phyloP scores from a whole-genome alignment of 2,329 filamentous ascomycete genomes.

The Cordyceps militaris region DNA sequence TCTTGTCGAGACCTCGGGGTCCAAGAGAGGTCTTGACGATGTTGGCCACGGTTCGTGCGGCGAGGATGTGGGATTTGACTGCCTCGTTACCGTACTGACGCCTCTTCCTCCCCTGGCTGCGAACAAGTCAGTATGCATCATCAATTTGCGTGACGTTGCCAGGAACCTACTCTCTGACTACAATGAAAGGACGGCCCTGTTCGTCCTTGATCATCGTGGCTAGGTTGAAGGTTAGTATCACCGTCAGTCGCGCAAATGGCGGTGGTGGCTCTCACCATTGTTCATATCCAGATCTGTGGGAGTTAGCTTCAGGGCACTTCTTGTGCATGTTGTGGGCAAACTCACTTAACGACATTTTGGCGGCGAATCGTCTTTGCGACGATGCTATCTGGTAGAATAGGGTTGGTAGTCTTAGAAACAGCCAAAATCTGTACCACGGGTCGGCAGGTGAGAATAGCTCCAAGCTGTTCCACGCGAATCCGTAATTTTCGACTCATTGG shows the following conservation, averaged over 20 bases:
- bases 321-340: neutral
- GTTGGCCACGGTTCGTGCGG: conserved; percentile 90
- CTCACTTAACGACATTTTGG: conserved; percentile 21
- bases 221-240: conserved; percentile 25
- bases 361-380: conserved; percentile 11
- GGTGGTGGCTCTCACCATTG: conserved; percentile 54
- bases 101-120: conserved; percentile 93
- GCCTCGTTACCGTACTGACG: conserved; percentile 94
- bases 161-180: conserved; percentile 76
- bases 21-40: conserved; percentile 97
- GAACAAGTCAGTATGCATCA: conserved; percentile 17
- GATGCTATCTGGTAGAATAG: neutral
- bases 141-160: neutral
- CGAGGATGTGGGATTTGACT: conserved; percentile 96
- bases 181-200: conserved; percentile 92
- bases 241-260: conserved; percentile 8
- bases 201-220: conserved; percentile 88
- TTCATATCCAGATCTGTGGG: conserved; percentile 70
- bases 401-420: conserved; percentile 6
- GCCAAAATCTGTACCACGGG: conserved; percentile 8
- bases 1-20: conserved; percentile 95
- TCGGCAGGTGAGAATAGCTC: conserved; percentile 11
- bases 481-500: conserved; percentile 19
- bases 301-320: conserved; percentile 25
- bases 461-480: conserved; percentile 12